A percentile compares a stretch with the other conserved stretches of the same genome.
These are phyloP conservation scores for Colletotrichum horii DNA, from an alignment of 2,329 filamentous ascomycete genomes.

Conservation along the genomic window DNA sequence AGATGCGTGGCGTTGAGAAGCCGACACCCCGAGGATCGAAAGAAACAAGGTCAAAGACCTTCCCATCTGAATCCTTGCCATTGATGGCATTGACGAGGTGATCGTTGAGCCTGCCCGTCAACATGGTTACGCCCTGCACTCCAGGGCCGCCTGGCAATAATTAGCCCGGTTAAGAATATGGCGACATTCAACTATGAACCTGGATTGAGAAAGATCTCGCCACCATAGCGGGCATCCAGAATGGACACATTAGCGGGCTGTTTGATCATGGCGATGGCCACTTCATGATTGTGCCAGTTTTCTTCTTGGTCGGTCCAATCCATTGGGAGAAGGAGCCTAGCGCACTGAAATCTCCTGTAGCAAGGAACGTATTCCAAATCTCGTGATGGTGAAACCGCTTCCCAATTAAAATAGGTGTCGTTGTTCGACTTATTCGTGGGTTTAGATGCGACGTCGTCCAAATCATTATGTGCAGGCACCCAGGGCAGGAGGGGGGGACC, in stretches of 20 bases:
- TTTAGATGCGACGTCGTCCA: background rate
- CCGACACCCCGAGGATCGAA: constrained; percentile 54
- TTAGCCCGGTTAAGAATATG: background rate
- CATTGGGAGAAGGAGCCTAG: constrained; percentile 46
- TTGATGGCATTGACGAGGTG: background rate
- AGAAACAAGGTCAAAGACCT: constrained; percentile 49
- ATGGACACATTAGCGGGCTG: constrained; percentile 41
- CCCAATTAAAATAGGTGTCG: constrained; percentile 38
- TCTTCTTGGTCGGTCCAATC: constrained; percentile 36
- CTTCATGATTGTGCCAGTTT: constrained; percentile 28
- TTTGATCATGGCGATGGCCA: constrained; percentile 45
- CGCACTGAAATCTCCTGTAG: constrained; percentile 43
- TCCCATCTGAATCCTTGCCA: constrained; percentile 30
- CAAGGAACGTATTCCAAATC: constrained; percentile 43
- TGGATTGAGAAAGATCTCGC: constrained; percentile 47
- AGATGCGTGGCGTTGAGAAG: background rate
- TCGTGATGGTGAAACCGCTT: constrained; percentile 33
- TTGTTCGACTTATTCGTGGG: background rate
- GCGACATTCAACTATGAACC: constrained; percentile 25
- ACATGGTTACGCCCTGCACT: background rate
- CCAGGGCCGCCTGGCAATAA: background rate
- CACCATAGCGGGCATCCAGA: constrained; percentile 41
- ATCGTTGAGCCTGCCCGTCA: background rate
- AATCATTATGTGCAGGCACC: background rate
- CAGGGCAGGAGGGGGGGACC: background rate